Conservation (phyloP, 2,329 filamentous ascomycete species). For the Aspergillus eucalypticola region DNA sequence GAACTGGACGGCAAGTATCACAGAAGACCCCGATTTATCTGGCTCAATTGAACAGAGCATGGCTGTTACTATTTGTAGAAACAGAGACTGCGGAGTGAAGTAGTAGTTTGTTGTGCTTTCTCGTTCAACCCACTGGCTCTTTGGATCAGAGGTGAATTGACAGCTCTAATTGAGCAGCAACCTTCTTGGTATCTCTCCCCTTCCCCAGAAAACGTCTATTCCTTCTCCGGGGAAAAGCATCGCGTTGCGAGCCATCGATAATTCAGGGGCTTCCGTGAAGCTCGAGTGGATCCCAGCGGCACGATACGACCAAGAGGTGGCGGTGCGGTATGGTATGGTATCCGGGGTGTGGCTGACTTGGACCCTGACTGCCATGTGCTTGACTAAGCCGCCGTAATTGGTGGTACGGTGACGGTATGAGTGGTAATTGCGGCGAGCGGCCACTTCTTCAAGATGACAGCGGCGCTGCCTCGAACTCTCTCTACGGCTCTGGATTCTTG, state of each 20-base stretch:
- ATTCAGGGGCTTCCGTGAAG: conserved; percentile 24
- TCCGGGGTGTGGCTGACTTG: not conserved
- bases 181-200: not conserved
- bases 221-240: not conserved
- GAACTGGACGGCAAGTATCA: not conserved
- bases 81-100: not conserved
- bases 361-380: not conserved
- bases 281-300: conserved; percentile 22
- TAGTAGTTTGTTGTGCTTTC: not conserved
- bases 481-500: conserved; percentile 2
- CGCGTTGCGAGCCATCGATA: not conserved
- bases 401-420: conserved; percentile 9
- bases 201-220: not conserved
- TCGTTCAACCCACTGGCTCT: too few relatives aligned
- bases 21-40: not conserved
- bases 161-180: not conserved
- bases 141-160: not conserved
- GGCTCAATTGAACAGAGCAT: not conserved
- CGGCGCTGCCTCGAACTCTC: conserved; percentile 3
- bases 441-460: conserved; percentile 10
- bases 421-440: not conserved
- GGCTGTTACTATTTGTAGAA: conserved; percentile 4
- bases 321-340: conserved; percentile 21
- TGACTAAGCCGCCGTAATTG: not conserved
- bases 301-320: conserved; percentile 13